A percentile compares a stretch with the other conserved stretches of the same genome.
Conservation (phyloP, 2,329 filamentous ascomycete species). For the Xylaria sp. region DNA sequence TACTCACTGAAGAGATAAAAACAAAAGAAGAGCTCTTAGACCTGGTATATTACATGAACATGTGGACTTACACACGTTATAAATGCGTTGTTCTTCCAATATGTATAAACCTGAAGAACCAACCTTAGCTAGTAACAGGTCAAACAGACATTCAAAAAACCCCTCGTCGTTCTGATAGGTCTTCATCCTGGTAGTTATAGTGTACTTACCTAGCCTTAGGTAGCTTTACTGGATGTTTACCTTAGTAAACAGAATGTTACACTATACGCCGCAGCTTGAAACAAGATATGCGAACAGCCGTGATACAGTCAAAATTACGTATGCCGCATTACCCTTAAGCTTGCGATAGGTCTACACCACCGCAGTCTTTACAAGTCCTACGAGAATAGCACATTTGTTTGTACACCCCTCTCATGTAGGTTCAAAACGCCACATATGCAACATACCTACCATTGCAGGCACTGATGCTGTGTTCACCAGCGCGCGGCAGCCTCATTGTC, state of each 20-base stretch:
- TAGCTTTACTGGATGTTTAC: background rate
- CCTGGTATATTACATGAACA: too few relatives aligned
- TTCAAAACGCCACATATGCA: slow-evolving; percentile 6
- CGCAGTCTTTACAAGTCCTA: background rate
- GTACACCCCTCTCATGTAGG: background rate
- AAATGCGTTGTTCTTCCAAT: too few relatives aligned
- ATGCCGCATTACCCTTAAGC: background rate
- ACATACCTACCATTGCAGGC: background rate
- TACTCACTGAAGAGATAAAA: too few relatives aligned
- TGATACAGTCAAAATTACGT: background rate
- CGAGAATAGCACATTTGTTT: background rate
- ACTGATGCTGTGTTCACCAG: background rate
- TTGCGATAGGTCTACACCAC: background rate
- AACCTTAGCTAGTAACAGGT: too few relatives aligned
- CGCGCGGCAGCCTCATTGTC: slow-evolving; percentile 1
- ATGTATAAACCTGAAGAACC: too few relatives aligned
- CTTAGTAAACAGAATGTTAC: background rate
- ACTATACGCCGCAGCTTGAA: background rate
- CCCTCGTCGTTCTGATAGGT: background rate
- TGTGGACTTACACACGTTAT: too few relatives aligned
- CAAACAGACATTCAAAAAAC: background rate
- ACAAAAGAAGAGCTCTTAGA: too few relatives aligned
- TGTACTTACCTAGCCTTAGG: too few relatives aligned
- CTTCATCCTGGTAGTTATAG: background rate
- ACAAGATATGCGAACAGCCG: background rate